Evolutionary conservation across 225 moss, liverwort and hornwort species (phyloP).

Genomic region (Pseudoscleropodium purum): DNA sequence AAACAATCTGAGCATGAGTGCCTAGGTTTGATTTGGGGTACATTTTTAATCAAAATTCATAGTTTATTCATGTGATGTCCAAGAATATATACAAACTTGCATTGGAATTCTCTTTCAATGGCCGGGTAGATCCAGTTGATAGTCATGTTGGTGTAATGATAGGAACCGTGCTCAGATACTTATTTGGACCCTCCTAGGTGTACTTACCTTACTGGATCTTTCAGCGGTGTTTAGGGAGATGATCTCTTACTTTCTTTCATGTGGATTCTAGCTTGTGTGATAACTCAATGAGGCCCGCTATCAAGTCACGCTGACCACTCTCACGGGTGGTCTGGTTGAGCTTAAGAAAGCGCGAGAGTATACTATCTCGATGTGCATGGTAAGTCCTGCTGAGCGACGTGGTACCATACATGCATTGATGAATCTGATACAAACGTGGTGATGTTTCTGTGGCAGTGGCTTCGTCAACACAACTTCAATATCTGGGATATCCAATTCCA

Average conservation of each 20-base stretch:
- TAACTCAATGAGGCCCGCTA: neutral
- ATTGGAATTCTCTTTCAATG: neutral
- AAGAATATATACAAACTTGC: neutral
- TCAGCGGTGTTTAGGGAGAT: neutral
- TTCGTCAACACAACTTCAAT: slow-evolving; percentile 39
- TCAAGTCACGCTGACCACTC: neutral
- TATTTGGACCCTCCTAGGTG: neutral
- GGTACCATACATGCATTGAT: neutral
- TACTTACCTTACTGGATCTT: neutral
- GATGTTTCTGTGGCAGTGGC: slow-evolving; percentile 7
- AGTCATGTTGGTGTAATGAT: neutral
- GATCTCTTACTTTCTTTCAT: neutral
- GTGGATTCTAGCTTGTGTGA: neutral
- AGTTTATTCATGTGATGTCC: neutral
- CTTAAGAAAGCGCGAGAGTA: neutral
- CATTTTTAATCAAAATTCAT: neutral
- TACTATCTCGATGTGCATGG: neutral
- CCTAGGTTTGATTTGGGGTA: neutral
- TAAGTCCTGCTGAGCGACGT: neutral
- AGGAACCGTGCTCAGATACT: neutral
- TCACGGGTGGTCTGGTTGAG: neutral
- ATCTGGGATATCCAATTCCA: slow-evolving; percentile 89
- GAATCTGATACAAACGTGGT: neutral
- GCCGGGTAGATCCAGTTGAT: neutral
- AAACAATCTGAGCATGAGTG: neutral